Conservation (phyloP, 495 filamentous ascomycete species). For the Stereocaulon alpinum region DNA sequence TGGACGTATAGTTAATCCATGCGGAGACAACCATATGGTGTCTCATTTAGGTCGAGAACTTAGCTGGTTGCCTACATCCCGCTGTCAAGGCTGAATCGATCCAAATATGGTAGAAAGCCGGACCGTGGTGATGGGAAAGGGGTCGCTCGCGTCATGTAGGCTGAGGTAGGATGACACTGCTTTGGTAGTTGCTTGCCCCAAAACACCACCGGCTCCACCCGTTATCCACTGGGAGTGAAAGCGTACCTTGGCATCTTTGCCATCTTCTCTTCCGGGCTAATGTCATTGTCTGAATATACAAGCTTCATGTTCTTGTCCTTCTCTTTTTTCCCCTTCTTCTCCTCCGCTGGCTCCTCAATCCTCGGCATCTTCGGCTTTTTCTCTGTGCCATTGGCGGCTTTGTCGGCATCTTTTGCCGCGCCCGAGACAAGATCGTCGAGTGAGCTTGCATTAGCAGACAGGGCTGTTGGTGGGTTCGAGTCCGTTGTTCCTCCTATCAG, state of each 20-base stretch:
- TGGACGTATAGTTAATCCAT: constrained; percentile 7
- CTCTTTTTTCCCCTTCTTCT: constrained; percentile 63
- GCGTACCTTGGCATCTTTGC: constrained; percentile 65
- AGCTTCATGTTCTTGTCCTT: constrained; percentile 61
- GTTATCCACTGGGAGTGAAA: constrained; percentile 44
- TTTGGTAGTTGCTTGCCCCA: constrained; percentile 31
- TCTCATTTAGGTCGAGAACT: constrained; percentile 9
- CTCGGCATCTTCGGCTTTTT: constrained; percentile 22
- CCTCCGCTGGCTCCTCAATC: constrained; percentile 29
- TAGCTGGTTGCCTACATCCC: constrained; percentile 10
- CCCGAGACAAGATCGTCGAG: constrained; percentile 54
- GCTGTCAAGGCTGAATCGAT: background rate
- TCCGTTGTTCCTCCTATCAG: background rate
- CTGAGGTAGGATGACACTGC: constrained; percentile 1
- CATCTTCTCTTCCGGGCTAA: constrained; percentile 84
- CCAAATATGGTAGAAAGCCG: background rate
- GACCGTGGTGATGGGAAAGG: background rate
- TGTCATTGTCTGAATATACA: constrained; percentile 67
- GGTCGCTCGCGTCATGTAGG: background rate
- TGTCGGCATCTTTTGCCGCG: constrained; percentile 39
- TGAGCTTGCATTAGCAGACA: constrained; percentile 36
- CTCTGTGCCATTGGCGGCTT: constrained; percentile 19
- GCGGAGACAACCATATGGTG: constrained; percentile 2
- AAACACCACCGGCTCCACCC: constrained; percentile 25
- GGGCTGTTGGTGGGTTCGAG: constrained; percentile 12